Evolutionary conservation across 768 basidiomycete genomes (phyloP), one percentile per base, ranked within the genome.

Genomic region (Podaxis sp.): DNA sequence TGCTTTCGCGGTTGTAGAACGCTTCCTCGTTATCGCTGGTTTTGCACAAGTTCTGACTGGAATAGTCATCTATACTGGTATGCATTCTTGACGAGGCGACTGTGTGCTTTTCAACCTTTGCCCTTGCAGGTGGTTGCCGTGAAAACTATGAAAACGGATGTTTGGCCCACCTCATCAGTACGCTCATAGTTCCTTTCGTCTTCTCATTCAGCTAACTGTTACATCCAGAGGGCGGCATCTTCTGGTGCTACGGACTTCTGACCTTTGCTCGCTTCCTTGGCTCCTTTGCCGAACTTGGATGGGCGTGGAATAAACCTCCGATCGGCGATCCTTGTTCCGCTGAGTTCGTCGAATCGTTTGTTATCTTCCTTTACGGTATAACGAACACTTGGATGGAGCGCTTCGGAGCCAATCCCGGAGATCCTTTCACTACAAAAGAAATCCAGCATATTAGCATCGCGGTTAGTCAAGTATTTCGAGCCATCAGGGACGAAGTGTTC

Each of bases 321-420:
- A 71, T 74, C 3, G 75, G 76, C 21, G 73, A 75, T 23, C 75
- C 75, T 48, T 78, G 81, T 6, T 84, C 87, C 5, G 90, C 87
- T 4, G 91, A 93, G 71, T 88, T 91, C 57, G 79, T 87, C 60
- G 92, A 94, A 72, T 91, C 88, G 0, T 68, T 78, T 9, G 81
- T 93, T 55, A 95, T 98, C 67, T 95, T 95, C 74, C 36, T 86
- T 0, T 98, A 98, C 69, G 95, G 95, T 6, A 78, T 84, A 36
- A 89, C 93, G 46, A 96, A 98, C 70, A 93, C 90, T 14, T 98
- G 93, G 93, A 93, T 98, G 91, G 96, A 98, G 74, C 84, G 96
- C 44, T 91, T 96, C 65, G 95, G 95, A 2, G 91, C 88, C 0
- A 74, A 81, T 14, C 74, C 89, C 0, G 92, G 91, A 13, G 88